Evolutionary conservation across 495 filamentous ascomycete species (phyloP), one percentile per base, ranked within the genome.

Genomic region (Cenococcum geophilum): DNA sequence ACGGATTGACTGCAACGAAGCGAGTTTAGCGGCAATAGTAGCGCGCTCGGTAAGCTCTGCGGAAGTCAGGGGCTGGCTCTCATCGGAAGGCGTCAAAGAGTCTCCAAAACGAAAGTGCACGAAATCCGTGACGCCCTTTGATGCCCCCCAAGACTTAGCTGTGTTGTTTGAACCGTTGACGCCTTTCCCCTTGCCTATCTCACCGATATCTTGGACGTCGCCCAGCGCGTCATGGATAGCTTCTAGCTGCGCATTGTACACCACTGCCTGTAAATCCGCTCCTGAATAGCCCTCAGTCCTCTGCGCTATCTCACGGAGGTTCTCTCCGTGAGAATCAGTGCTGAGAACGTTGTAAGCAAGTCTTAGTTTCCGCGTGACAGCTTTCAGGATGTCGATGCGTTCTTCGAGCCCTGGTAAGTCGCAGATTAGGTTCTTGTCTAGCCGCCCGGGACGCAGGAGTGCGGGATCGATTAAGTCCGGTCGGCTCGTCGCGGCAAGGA

Each of bases 391-490:
- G 66, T 98, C 93, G 16, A 89, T 72, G 0, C 93, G 80, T 65
- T 98, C 93, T 12, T 88, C 81, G 1, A 82, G 67, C 36, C 76
- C 79, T 0, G 93, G 93, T 72, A 98, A 85, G 59, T 92, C 91
- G 71, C 95, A 97, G 1, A 97, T 73, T 34, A 97, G 71, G 40
- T 83, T 88, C 77, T 97, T 97, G 67, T 98, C 93, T 18, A 98
- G 74, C 56, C 93, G 82, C 5, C 93, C 93, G 0, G 93, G 93
- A 43, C 93, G 80, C 42, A 97, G 75, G 32, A 98, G 76, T 3
- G 93, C 93, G 1, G 93, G 92, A 69, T 98, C 93, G 48, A 98
- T 97, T 5, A 97, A 71, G 72, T 98, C 95, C 0, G 93, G 93
- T 25, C 93, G 77, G 2, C 83, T 88, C 1, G 93, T 98, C 14